phyloP scores from a whole-genome alignment of 2,329 filamentous ascomycete genomes.

The Sporothrix curviconia region DNA sequence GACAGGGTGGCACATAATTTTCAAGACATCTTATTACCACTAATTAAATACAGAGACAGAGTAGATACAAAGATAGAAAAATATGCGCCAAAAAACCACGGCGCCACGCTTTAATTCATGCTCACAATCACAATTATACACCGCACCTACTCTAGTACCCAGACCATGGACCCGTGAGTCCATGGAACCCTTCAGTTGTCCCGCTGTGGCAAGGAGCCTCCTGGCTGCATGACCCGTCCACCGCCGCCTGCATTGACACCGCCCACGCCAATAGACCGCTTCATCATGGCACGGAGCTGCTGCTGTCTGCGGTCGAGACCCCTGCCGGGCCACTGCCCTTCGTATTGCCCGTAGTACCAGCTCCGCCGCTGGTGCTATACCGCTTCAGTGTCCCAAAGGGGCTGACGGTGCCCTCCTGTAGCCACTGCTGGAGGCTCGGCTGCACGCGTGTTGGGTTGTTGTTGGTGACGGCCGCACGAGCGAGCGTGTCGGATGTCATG shows the following conservation, averaged over 20 bases:
- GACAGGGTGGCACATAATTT: no score
- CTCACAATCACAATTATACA: no score
- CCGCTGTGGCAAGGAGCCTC: conserved; percentile 12
- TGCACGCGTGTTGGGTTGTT: conserved; percentile 16
- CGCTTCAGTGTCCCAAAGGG: conserved; percentile 28
- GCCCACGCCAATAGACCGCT: conserved; percentile 16
- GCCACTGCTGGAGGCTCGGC: conserved; percentile 29
- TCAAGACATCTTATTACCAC: no score
- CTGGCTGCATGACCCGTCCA: conserved; percentile 14
- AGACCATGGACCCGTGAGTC: no score
- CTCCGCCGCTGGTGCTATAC: neutral
- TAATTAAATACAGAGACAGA: neutral
- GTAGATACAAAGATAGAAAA: neutral
- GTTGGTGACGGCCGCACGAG: conserved; percentile 9
- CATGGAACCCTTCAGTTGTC: neutral
- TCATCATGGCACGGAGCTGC: conserved; percentile 11
- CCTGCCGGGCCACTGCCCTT: neutral
- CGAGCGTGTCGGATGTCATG: conserved; percentile 1
- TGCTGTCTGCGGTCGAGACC: conserved; percentile 12
- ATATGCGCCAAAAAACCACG: neutral
- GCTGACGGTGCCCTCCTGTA: conserved; percentile 29
- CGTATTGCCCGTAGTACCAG: neutral
- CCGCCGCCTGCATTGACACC: conserved; percentile 18
- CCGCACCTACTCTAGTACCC: no score
- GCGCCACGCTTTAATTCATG: no score